Evolutionary conservation across 2,329 filamentous ascomycete species (phyloP), one percentile per base, ranked within the genome.

Genomic region (Arthrobotrys musiformis): DNA sequence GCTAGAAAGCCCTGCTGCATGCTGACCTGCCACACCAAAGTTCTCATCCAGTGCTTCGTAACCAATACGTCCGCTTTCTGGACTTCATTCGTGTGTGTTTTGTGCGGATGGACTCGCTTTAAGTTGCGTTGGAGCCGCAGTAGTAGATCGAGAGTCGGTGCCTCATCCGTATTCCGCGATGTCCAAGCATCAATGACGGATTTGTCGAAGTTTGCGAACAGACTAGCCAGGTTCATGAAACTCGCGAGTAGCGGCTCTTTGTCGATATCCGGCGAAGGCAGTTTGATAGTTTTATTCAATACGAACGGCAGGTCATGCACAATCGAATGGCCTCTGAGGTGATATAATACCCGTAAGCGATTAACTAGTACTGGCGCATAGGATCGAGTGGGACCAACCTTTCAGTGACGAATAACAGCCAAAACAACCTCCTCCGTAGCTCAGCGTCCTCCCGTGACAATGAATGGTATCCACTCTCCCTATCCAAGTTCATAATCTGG

Each of bases 41-140:
- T 77, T 22, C 73, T 70, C 73, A 77, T 77, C 73, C 73, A 77
- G 35, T 77, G 73, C n/a, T 77, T 77, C 11, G 73, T 77, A 35
- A 77, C 67, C 17, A 77, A 30, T 2, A 77, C 67, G 33, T 77
- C 73, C 5, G 73, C 67, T 15, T 77, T 77, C 26, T 77, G 73
- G 7, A 70, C 67, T 26, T 77, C 73, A 26, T 77, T 77, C 15
- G 67, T 77, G 30, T 70, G 64, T 19, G 60, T 66, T 60, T 77
- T 66, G 30, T 77, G 64, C 15, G 73, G 73, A 19, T 70, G 67
- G 3, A 77, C 73, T 4, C 64, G 42, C 19, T 44, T 70, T 8
- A 77, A 40, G 13, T 77, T 77, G 33, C 40, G 64, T 40, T 77
- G 73, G 7, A 77, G 64, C 24, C 66, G 64, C n/a, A 66, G 19